phyloP scores from a whole-genome alignment of 176 grass and related monocot species.

The Saccharum spontaneum region DNA sequence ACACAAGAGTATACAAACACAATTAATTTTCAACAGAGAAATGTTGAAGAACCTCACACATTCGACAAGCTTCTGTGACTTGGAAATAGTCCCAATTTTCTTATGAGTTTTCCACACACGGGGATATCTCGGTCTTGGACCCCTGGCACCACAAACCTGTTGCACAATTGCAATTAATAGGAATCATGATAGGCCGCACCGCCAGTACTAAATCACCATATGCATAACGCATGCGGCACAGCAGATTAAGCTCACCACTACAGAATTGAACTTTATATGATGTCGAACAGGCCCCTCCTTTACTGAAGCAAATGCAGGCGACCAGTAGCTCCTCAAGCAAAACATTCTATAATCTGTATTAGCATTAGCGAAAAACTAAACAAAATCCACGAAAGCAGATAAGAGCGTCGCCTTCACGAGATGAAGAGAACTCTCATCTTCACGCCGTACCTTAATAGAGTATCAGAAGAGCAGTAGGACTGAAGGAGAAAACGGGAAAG shows the following conservation, averaged over 20 bases:
- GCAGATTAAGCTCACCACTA: slow-evolving; percentile 42
- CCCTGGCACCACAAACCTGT: slow-evolving; percentile 82
- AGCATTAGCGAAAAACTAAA: background rate
- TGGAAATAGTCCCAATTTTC: slow-evolving; percentile 49
- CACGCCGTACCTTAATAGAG: too few species aligned
- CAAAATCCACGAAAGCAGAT: background rate
- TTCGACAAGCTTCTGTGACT: too few species aligned
- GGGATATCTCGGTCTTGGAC: slow-evolving; percentile 82
- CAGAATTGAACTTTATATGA: slow-evolving; percentile 37
- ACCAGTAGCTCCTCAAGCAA: slow-evolving; percentile 39
- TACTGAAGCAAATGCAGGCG: slow-evolving; percentile 9
- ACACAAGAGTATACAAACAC: too few species aligned
- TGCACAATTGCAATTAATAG: background rate
- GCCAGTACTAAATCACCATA: background rate
- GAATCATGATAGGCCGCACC: background rate
- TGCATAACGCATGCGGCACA: background rate
- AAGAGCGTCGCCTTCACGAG: background rate
- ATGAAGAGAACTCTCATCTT: background rate
- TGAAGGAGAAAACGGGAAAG: background rate
- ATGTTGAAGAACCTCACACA: too few species aligned
- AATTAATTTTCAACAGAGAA: too few species aligned
- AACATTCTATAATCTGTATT: slow-evolving; percentile 28
- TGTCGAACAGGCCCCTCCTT: background rate
- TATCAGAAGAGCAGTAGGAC: background rate
- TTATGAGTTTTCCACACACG: slow-evolving; percentile 83